phyloP scores from a whole-genome alignment of 2,329 filamentous ascomycete species.

The Colletotrichum lentis region DNA sequence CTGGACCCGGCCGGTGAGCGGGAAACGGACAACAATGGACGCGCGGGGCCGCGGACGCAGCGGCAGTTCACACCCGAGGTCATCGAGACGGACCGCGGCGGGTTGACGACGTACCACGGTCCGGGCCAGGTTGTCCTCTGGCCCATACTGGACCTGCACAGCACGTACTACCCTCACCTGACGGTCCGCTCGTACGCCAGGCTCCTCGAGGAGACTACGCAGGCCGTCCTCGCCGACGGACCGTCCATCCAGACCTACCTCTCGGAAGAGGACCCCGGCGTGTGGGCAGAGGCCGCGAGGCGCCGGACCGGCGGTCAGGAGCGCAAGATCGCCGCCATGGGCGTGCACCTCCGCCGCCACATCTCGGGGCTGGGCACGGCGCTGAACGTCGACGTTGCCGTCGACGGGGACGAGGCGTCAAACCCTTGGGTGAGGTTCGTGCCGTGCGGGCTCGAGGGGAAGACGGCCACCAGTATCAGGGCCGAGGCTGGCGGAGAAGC shows the following conservation, averaged over 20 bases:
- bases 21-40: neutral
- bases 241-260: conserved; percentile 67
- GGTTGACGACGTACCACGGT: conserved; percentile 93
- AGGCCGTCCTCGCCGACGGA: conserved; percentile 63
- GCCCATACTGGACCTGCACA: conserved; percentile 83
- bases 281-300: conserved; percentile 68
- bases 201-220: conserved; percentile 79
- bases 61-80: conserved; percentile 64
- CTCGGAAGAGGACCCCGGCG: conserved; percentile 81
- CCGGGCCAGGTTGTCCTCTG: conserved; percentile 94
- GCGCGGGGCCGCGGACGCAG: conserved; percentile 40
- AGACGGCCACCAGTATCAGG: conserved; percentile 77
- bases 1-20: neutral
- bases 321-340: conserved; percentile 87
- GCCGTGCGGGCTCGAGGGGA: conserved; percentile 86
- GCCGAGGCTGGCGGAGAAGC: conserved; percentile 53
- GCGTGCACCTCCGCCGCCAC: conserved; percentile 87
- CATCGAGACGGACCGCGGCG: conserved; percentile 78
- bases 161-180: conserved; percentile 62
- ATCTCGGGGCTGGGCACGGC: conserved; percentile 86
- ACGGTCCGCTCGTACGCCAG: conserved; percentile 80
- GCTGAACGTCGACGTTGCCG: conserved; percentile 75
- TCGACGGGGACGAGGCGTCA: conserved; percentile 46
- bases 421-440: conserved; percentile 77
- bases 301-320: conserved; percentile 46